These are phyloP conservation scores for Ganoderma sinense DNA, from an alignment of 1,284 basidiomycete species.

Conservation along the genomic window DNA sequence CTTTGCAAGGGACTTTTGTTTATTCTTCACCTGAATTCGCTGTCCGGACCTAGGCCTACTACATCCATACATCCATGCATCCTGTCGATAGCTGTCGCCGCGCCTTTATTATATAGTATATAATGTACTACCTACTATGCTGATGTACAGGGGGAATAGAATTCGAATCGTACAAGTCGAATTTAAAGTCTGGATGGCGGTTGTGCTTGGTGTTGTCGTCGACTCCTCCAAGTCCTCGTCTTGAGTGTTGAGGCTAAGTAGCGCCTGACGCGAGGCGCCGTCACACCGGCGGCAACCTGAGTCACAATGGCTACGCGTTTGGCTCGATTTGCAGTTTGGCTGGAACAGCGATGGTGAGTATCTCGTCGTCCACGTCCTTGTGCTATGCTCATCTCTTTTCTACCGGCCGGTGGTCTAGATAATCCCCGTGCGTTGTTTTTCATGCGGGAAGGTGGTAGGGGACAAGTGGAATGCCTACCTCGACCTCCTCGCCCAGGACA, in stretches of 20 bases:
- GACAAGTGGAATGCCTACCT: slow-evolving; percentile 93
- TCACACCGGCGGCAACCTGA: too few species aligned
- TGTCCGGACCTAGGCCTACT: not conserved
- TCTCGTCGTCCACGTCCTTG: not conserved
- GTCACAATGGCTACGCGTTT: too few species aligned
- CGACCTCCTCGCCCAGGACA: slow-evolving; percentile 78
- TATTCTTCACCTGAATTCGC: not conserved
- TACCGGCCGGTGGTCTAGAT: slow-evolving; percentile 57
- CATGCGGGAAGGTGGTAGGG: slow-evolving; percentile 93
- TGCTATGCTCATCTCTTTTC: not conserved
- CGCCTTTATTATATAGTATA: slow-evolving; percentile 31
- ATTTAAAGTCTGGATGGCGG: not conserved
- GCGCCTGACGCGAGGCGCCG: too few species aligned
- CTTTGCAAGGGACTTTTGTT: not conserved
- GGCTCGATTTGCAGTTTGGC: too few species aligned
- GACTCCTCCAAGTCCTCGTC: too few species aligned
- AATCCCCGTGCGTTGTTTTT: slow-evolving; percentile 89
- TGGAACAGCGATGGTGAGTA: slow-evolving; percentile 25
- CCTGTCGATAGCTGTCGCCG: slow-evolving; percentile 18
- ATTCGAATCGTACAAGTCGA: not conserved
- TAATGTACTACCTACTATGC: slow-evolving; percentile 37
- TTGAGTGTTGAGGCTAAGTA: too few species aligned
- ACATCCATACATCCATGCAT: not conserved
- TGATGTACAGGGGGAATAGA: slow-evolving; percentile 35
- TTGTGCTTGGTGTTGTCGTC: slow-evolving; percentile 20